phyloP scores from a whole-genome alignment of 2,329 filamentous ascomycete genomes.

The Aspergillus pseudoglaucus region DNA sequence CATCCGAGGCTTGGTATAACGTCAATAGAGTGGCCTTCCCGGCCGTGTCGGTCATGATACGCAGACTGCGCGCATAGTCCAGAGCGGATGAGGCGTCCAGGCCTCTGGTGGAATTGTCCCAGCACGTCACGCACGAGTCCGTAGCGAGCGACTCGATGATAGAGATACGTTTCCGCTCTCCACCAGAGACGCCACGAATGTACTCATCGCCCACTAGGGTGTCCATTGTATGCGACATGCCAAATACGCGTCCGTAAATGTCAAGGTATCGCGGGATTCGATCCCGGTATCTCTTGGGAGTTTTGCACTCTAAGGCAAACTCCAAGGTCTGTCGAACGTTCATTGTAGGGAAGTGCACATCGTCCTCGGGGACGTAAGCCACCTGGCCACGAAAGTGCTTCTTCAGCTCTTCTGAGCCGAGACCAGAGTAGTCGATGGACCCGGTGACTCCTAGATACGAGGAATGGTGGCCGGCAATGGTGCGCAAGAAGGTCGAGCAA shows the following conservation, averaged over 20 bases:
- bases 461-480: conserved; percentile 60
- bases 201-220: conserved; percentile 56
- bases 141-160: conserved; percentile 67
- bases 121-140: conserved; percentile 62
- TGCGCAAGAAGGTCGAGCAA: conserved; percentile 66
- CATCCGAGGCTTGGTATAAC: conserved; percentile 60
- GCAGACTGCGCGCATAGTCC: conserved; percentile 61
- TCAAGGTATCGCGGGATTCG: conserved; percentile 60
- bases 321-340: conserved; percentile 67
- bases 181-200: conserved; percentile 61
- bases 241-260: conserved; percentile 65
- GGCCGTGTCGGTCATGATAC: conserved; percentile 64
- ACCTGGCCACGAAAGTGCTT: conserved; percentile 63
- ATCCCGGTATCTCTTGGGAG: conserved; percentile 53
- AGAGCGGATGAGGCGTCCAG: conserved; percentile 67
- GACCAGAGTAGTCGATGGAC: conserved; percentile 62
- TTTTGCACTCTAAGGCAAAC: conserved; percentile 65
- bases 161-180: conserved; percentile 67
- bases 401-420: conserved; percentile 56
- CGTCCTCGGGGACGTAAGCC: conserved; percentile 66
- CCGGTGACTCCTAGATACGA: conserved; percentile 59
- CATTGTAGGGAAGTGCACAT: conserved; percentile 62
- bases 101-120: conserved; percentile 70
- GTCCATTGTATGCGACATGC: conserved; percentile 63
- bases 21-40: conserved; percentile 61